phyloP scores from a whole-genome alignment of 2,329 filamentous ascomycete species.

The Chaetoscypha palmicola region DNA sequence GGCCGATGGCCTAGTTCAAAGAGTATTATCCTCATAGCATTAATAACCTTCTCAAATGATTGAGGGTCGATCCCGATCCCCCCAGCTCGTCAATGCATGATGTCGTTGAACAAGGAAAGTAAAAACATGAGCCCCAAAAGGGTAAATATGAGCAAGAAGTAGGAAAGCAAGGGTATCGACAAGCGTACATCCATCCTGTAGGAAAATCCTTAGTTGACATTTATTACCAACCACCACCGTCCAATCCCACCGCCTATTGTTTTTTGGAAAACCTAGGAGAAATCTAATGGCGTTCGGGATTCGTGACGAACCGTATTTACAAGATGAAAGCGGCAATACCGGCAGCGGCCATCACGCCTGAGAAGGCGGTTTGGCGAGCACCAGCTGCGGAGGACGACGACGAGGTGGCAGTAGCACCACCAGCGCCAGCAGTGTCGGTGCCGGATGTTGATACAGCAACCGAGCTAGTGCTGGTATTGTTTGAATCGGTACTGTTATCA shows the following conservation, averaged over 20 bases:
- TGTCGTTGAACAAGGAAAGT: constrained; percentile 13
- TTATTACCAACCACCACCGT: constrained; percentile 9
- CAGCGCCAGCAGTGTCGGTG: too few species aligned
- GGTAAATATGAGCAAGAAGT: constrained; percentile 25
- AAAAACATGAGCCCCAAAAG: constrained; percentile 9
- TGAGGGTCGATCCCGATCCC: neutral
- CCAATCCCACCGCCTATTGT: too few species aligned
- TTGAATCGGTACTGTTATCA: too few species aligned
- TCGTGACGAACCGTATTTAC: constrained; percentile 17
- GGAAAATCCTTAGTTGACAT: constrained; percentile 6
- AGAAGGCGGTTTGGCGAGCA: constrained; percentile 24
- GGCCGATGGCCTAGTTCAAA: neutral
- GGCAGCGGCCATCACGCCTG: constrained; percentile 25
- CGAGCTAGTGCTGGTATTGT: too few species aligned
- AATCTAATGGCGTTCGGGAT: constrained; percentile 13
- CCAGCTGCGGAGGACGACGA: constrained; percentile 16
- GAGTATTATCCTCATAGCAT: neutral
- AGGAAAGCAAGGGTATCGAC: constrained; percentile 24
- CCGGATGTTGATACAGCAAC: too few species aligned
- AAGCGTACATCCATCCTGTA: constrained; percentile 9
- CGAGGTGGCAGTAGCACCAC: constrained; percentile 10
- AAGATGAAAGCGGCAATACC: constrained; percentile 29
- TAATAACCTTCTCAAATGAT: constrained; percentile 4
- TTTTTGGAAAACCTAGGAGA: constrained; percentile 7
- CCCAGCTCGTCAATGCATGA: constrained; percentile 11